These are phyloP conservation scores for Rhexocercosporidium sp. DNA, from an alignment of 2,329 filamentous ascomycete genomes.

Conservation along the genomic window DNA sequence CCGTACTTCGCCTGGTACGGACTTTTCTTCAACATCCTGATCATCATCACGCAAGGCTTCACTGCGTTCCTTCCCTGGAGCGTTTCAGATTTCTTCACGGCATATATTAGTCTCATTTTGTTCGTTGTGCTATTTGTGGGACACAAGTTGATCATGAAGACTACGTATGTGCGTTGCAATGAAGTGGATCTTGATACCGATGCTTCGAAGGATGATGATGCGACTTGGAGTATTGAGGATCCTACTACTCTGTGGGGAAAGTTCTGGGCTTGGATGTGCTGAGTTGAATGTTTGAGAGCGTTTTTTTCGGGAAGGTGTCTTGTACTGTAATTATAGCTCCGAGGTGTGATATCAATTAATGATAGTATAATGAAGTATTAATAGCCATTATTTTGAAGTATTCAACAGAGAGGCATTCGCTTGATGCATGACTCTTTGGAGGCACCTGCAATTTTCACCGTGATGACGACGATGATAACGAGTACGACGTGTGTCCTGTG, in stretches of 20 bases:
- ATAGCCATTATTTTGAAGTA: no score
- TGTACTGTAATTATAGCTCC: constrained; percentile 9
- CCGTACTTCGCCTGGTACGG: constrained; percentile 70
- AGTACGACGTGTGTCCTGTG: no score
- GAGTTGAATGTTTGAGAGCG: background rate
- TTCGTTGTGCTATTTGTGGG: constrained; percentile 64
- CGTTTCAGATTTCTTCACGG: constrained; percentile 64
- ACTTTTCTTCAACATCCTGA: constrained; percentile 66
- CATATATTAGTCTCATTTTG: constrained; percentile 68
- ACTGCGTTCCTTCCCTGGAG: constrained; percentile 69
- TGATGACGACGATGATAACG: no score
- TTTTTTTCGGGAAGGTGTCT: background rate
- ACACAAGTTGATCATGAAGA: constrained; percentile 57
- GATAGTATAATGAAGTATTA: background rate
- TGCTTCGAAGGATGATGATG: constrained; percentile 43
- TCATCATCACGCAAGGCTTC: constrained; percentile 72
- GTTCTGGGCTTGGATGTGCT: constrained; percentile 34
- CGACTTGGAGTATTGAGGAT: constrained; percentile 43
- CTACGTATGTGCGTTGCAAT: constrained; percentile 44
- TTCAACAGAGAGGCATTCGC: no score
- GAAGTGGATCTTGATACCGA: constrained; percentile 52
- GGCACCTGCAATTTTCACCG: no score
- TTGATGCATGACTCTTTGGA: no score
- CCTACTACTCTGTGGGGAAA: constrained; percentile 35
- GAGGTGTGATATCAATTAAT: background rate